phyloP scores from a whole-genome alignment of 164 flowering plant genomes.

The Aristolochia fimbriata region DNA sequence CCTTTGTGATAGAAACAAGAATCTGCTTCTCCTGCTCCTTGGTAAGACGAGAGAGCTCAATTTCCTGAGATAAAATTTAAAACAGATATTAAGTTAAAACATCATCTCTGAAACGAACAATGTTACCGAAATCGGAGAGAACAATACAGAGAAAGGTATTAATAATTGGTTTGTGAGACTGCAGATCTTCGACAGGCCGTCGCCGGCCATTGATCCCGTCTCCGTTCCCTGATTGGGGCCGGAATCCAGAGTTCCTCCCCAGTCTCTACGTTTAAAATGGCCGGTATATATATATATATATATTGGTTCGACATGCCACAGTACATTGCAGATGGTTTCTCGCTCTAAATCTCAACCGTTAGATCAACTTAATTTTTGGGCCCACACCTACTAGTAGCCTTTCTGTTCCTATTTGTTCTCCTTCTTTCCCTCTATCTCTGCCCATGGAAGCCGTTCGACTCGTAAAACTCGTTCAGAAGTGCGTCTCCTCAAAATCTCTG shows the following conservation, averaged over 20 bases:
- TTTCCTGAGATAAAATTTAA: conserved; percentile 15
- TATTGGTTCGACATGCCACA: neutral
- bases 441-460: no score
- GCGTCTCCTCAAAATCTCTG: conserved; percentile 36
- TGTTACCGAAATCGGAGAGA: conserved; percentile 1
- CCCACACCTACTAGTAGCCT: no score
- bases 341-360: no score
- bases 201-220: neutral
- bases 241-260: neutral
- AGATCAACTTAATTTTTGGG: neutral
- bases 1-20: conserved; percentile 53
- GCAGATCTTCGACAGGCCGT: conserved; percentile 25
- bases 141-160: conserved; percentile 23
- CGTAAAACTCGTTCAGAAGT: conserved; percentile 36
- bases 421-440: no score
- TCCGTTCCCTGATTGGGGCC: neutral
- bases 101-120: neutral
- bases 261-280: no score
- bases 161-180: conserved; percentile 32
- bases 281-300: neutral
- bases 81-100: neutral
- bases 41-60: conserved; percentile 6
- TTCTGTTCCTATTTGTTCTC: no score
- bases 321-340: no score
- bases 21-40: conserved; percentile 38